Evolutionary conservation across 164 flowering plant species (phyloP).

Genomic region (Sedum album): DNA sequence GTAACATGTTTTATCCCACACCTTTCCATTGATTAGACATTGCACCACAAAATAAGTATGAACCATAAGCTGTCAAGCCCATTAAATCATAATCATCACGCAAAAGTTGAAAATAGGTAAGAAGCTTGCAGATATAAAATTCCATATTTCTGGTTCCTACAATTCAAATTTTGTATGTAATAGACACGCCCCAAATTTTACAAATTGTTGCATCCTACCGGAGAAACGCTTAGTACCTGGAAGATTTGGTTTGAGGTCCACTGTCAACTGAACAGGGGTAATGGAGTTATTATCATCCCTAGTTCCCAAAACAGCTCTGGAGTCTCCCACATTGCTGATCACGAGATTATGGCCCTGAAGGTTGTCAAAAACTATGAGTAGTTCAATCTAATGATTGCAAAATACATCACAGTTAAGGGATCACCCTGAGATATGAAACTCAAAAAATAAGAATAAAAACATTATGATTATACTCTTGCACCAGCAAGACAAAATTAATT

Average conservation of each 20-base stretch:
- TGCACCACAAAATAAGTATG: not conserved
- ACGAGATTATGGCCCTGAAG: conserved; percentile 13
- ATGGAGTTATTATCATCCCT: conserved; percentile 12
- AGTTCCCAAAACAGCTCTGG: conserved; percentile 19
- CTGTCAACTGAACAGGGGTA: conserved; percentile 16
- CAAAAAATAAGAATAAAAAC: not conserved
- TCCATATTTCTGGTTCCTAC: not conserved
- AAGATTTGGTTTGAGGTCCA: conserved; percentile 18
- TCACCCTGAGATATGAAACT: not conserved
- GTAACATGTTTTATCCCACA: not conserved
- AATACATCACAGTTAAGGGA: not conserved
- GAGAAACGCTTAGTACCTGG: conserved; percentile 11
- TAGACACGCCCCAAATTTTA: not conserved
- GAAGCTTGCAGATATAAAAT: not conserved
- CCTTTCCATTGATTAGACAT: not conserved
- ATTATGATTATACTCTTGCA: not conserved
- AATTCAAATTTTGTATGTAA: not conserved
- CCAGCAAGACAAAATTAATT: not conserved
- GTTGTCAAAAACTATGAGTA: not conserved
- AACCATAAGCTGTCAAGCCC: not conserved
- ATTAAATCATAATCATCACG: not conserved
- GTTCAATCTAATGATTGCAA: not conserved
- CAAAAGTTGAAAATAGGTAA: too few relatives aligned
- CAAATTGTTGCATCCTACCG: not conserved
- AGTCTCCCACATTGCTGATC: conserved; percentile 13